Evolutionary conservation across 306 rosid species (phyloP).

Genomic region (Medicago truncatula): MtrunA17r5.0-ANR NC_053045.1:25770001-25770500

Average conservation of each 20-base stretch:
- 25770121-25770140: constrained; percentile 37
- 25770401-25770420: constrained; percentile 3
- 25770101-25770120: not conserved
- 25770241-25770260: constrained; percentile 6
- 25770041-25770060: constrained; percentile 34
- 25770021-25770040: constrained; percentile 34
- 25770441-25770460: constrained; percentile 2
- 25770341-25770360: constrained; percentile 4
- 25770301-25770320: constrained; percentile 15
- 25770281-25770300: not conserved
- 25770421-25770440: constrained; percentile 2
- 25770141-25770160: not conserved
- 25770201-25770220: constrained; percentile 9
- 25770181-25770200: constrained; percentile 12
- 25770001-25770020: constrained; percentile 2
- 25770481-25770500: not conserved
- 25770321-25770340: constrained; percentile 12
- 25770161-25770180: constrained; percentile 7
- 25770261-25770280: constrained; percentile 1
- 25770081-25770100: constrained; percentile 35
- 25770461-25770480: constrained; percentile 41
- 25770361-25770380: constrained; percentile 3
- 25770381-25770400: not conserved
- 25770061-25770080: constrained; percentile 23
- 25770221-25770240: not conserved